Evolutionary conservation across 2,329 filamentous ascomycete genomes (phyloP), one percentile per base, ranked within the genome.

Genomic region (Monilinia polystroma): DNA sequence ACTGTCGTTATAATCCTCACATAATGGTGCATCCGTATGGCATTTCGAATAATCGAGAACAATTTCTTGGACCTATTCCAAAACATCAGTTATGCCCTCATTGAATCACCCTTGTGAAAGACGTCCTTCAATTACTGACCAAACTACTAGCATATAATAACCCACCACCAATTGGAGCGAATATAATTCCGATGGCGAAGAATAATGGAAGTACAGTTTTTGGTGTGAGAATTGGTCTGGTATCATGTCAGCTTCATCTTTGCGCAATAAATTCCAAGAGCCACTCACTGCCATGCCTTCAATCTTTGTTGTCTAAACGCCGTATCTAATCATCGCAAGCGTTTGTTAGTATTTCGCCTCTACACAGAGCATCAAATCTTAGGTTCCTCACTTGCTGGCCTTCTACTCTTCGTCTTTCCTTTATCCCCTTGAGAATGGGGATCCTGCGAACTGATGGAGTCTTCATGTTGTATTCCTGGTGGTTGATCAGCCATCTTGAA

Each of bases 251-350:
- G 69, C 70, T 68, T 38, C 38, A 47, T 47, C 60, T 60, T 35
- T 45, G 53, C 52, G 63, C 62, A 59, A 66, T 29, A 66, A 53
- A 26, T 41, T 10, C 59, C 66, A 64, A 65, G 45, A 65, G 65
- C 67, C 63, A 72, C 92, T 80, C 83, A 96, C 90, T 99, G 95
- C 95, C 95, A 99, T 82, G 95, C 95, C 81, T 98, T 97, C 79
- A 99, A 81, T 77, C 95, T 89, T 80, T 99, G 95, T 78, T 99
- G 95, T 74, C 95, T 87, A 78, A 98, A 99, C 14, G 95, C 95
- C 68, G 94, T 98, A 81, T 98, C 92, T 96, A 76, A 66, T 63
- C 47, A 57, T 68, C 71, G 55, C 38, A 67, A 52, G 49, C 8
- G 58, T 58, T 54, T 3, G 66, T 76, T 66, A 73, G 71, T 68